phyloP scores from a whole-genome alignment of 352 stramenopile genomes.

The Phytophthora europaea region DNA sequence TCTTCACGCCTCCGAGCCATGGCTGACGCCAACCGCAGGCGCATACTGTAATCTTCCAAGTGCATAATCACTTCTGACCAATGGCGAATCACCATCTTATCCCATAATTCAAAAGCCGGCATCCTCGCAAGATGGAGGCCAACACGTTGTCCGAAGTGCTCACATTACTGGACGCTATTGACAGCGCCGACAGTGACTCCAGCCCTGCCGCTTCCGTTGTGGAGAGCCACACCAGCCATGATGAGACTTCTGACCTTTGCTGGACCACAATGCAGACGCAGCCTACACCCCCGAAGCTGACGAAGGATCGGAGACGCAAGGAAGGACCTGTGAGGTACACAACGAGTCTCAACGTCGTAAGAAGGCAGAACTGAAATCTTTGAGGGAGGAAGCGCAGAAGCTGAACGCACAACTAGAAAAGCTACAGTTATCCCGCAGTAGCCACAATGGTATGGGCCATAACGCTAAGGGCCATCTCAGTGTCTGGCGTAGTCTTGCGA shows the following conservation, averaged over 20 bases:
- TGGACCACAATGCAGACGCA: background rate
- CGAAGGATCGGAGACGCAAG: constrained; percentile 30
- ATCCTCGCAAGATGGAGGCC: constrained; percentile 8
- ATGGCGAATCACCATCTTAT: background rate
- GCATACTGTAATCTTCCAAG: constrained; percentile 6
- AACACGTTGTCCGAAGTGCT: constrained; percentile 6
- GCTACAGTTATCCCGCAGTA: constrained; percentile 16
- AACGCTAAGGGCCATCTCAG: background rate
- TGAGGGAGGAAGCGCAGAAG: constrained; percentile 18
- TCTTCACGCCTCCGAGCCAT: too few relatives aligned
- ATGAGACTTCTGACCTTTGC: background rate
- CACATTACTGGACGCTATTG: constrained; percentile 17
- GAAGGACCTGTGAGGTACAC: constrained; percentile 33
- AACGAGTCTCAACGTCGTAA: constrained; percentile 32
- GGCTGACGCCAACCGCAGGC: too few relatives aligned
- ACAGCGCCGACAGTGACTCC: constrained; percentile 27
- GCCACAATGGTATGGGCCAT: background rate
- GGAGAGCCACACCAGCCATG: background rate
- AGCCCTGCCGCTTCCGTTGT: constrained; percentile 10
- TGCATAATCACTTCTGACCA: constrained; percentile 15
- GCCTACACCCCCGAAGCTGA: constrained; percentile 8
- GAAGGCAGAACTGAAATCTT: constrained; percentile 25
- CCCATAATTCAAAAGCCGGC: background rate
- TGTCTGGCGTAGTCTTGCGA: constrained; percentile 22
- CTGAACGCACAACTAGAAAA: constrained; percentile 25